phyloP scores from a whole-genome alignment of 192 early-diverging fungal genomes.

The Gaertneriomyces semiglobifer region DNA sequence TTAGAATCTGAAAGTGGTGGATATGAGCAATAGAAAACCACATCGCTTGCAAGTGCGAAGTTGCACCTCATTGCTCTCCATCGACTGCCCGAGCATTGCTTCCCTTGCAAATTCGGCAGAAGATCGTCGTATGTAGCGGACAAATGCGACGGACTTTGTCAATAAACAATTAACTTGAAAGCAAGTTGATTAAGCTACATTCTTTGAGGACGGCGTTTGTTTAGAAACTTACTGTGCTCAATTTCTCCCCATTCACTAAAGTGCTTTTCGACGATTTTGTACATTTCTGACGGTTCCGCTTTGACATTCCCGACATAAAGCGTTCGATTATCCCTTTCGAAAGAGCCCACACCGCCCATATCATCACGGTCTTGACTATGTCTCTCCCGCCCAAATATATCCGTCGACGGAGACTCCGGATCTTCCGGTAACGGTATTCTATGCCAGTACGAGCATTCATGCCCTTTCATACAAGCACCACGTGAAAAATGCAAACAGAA shows the following conservation, averaged over 20 bases:
- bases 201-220: no score
- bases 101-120: constrained; percentile 88
- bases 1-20: constrained; percentile 42
- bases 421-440: constrained; percentile 51
- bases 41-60: background rate
- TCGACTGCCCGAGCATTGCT: constrained; percentile 77
- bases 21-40: constrained; percentile 34
- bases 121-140: constrained; percentile 65
- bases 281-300: constrained; percentile 29
- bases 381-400: constrained; percentile 79
- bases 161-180: constrained; percentile 58
- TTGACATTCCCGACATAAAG: constrained; percentile 70
- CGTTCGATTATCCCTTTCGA: constrained; percentile 68
- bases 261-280: constrained; percentile 57
- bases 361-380: constrained; percentile 52
- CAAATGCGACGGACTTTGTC: constrained; percentile 76
- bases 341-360: constrained; percentile 75
- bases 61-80: constrained; percentile 72
- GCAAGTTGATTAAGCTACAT: no score
- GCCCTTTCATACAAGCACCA: constrained; percentile 72
- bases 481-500: constrained; percentile 85
- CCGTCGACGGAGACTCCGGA: constrained; percentile 42
- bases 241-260: constrained; percentile 76
- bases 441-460: constrained; percentile 52
- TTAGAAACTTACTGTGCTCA: constrained; percentile 55